phyloP scores from a whole-genome alignment of 1,139 yeast species.

The Debaryomycetaceae sp. region DNA sequence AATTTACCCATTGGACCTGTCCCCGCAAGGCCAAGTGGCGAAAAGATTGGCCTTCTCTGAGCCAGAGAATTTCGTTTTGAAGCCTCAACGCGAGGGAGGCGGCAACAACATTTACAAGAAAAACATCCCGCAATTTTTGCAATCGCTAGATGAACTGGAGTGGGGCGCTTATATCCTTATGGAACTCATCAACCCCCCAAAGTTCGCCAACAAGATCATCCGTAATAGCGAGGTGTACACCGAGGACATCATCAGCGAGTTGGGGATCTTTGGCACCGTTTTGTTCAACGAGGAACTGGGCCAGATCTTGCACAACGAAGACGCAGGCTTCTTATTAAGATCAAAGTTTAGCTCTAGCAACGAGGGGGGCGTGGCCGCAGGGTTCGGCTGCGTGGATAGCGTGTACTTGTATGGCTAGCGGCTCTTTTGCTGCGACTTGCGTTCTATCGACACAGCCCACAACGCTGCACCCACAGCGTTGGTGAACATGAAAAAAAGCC shows the following conservation, averaged over 20 bases:
- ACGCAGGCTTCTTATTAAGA: slow-evolving; percentile 81
- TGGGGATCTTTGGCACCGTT: slow-evolving; percentile 85
- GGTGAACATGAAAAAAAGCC: slow-evolving; percentile 60
- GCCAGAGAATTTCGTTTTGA: slow-evolving; percentile 74
- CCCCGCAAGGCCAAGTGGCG: slow-evolving; percentile 61
- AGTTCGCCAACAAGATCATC: slow-evolving; percentile 60
- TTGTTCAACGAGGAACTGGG: slow-evolving; percentile 65
- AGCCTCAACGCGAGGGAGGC: slow-evolving; percentile 96
- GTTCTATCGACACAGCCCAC: slow-evolving; percentile 48
- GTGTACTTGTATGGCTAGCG: slow-evolving; percentile 36
- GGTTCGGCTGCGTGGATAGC: slow-evolving; percentile 94
- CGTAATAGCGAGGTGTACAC: slow-evolving; percentile 57
- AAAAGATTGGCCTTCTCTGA: slow-evolving; percentile 60
- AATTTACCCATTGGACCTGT: slow-evolving; percentile 78
- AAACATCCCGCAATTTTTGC: slow-evolving; percentile 72
- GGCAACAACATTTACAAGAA: slow-evolving; percentile 89
- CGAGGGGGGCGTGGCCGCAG: slow-evolving; percentile 99
- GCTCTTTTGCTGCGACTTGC: slow-evolving; percentile 6
- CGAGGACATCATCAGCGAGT: slow-evolving; percentile 79
- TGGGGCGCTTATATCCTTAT: slow-evolving; percentile 92
- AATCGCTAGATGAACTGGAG: slow-evolving; percentile 55
- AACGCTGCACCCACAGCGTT: slow-evolving; percentile 69
- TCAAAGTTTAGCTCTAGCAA: slow-evolving; percentile 82
- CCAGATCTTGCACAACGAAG: slow-evolving; percentile 54
- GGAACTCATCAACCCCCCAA: slow-evolving; percentile 85